A percentile compares a stretch with the other conserved stretches of the same genome.
phyloP scores from a whole-genome alignment of 352 stramenopile species.

The Phytopythium delawarense region DNA sequence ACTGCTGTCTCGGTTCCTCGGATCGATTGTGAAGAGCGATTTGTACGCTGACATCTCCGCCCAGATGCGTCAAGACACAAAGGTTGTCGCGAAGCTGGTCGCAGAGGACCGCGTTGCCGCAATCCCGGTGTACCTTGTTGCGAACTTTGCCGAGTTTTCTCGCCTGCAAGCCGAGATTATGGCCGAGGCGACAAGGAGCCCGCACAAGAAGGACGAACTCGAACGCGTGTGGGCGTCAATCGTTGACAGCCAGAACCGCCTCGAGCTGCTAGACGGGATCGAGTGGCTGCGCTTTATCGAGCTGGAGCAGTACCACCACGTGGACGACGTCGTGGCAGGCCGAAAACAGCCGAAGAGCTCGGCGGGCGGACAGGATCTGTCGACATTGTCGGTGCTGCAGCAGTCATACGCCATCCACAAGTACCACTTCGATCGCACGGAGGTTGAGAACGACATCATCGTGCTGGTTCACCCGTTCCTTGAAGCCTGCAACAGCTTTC shows the following conservation, averaged over 20 bases:
- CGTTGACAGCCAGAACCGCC: constrained; percentile 28
- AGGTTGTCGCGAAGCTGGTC: constrained; percentile 17
- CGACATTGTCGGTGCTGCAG: constrained; percentile 60
- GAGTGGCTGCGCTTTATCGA: constrained; percentile 75
- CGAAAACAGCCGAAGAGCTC: constrained; percentile 1
- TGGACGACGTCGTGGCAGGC: constrained; percentile 33
- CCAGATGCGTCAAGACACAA: constrained; percentile 20
- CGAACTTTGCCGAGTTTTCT: constrained; percentile 46
- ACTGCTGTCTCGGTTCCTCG: constrained; percentile 48
- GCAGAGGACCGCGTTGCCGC: not conserved
- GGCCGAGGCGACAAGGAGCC: constrained; percentile 6
- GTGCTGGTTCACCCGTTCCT: constrained; percentile 74
- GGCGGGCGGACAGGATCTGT: constrained; percentile 17
- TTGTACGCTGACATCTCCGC: constrained; percentile 28
- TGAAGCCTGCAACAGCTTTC: constrained; percentile 49
- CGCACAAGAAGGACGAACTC: constrained; percentile 18
- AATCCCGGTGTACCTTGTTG: constrained; percentile 40
- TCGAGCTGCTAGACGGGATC: constrained; percentile 53
- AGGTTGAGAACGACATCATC: constrained; percentile 67
- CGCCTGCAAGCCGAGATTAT: constrained; percentile 23
- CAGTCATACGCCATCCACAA: constrained; percentile 81
- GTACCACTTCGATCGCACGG: constrained; percentile 67
- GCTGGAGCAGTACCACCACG: constrained; percentile 49
- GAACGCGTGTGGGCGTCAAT: constrained; percentile 37
- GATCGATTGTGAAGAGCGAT: constrained; percentile 45